A percentile compares a stretch with the other conserved stretches of the same genome.
These are phyloP conservation scores for Calonectria hongkongensis DNA, from an alignment of 2,329 filamentous ascomycete species.

Conservation along the genomic window DNA sequence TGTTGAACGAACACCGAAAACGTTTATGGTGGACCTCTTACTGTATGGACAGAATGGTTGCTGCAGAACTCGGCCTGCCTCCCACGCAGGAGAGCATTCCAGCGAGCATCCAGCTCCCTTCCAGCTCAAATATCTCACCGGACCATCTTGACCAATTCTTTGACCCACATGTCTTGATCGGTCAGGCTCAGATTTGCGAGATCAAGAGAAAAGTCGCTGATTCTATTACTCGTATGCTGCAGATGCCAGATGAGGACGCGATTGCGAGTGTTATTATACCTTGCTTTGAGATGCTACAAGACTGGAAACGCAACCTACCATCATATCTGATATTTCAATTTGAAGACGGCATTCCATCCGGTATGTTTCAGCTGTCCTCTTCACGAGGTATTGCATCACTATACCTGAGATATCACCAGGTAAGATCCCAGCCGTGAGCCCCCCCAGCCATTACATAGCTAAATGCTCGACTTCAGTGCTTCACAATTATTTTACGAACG, in stretches of 20 bases:
- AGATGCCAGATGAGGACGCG: constrained; percentile 16
- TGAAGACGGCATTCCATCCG: constrained; percentile 19
- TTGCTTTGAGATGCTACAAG: constrained; percentile 19
- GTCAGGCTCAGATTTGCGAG: constrained; percentile 34
- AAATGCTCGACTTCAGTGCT: constrained; percentile 21
- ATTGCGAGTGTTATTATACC: constrained; percentile 17
- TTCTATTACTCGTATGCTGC: constrained; percentile 3
- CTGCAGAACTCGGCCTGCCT: constrained; percentile 29
- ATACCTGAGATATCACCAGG: constrained; percentile 37
- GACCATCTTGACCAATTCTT: constrained; percentile 34
- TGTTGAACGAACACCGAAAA: constrained; percentile 30
- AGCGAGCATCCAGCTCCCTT: constrained; percentile 18
- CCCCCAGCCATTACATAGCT: neutral
- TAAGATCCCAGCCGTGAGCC: neutral
- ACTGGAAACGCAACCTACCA: constrained; percentile 29
- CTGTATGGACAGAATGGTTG: constrained; percentile 39
- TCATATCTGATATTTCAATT: constrained; percentile 26
- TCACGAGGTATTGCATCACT: constrained; percentile 36
- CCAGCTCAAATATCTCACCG: neutral
- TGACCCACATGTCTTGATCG: constrained; percentile 22
- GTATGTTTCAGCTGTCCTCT: constrained; percentile 29
- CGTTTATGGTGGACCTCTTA: constrained; percentile 40
- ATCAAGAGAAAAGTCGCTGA: constrained; percentile 34
- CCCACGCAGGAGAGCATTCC: constrained; percentile 27
- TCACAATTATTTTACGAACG: constrained; percentile 27